Evolutionary conservation across 2,329 filamentous ascomycete genomes (phyloP).

Genomic region (Ophiostoma tasmaniense): DNA sequence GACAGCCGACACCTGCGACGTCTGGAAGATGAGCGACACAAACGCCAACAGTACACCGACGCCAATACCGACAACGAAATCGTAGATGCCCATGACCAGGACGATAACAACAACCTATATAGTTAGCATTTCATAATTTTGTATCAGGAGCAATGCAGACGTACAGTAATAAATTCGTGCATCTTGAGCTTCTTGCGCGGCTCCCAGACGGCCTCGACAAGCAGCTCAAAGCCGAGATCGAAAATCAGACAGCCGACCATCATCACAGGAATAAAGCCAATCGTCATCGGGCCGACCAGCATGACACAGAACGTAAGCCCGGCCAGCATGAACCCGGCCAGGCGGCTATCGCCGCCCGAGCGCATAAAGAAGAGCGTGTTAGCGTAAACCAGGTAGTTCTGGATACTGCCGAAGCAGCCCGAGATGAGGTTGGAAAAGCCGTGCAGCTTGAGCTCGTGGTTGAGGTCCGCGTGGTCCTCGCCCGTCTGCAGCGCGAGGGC

Average conservation of each 20-base stretch:
- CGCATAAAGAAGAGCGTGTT: constrained; percentile 96
- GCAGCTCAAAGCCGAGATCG: constrained; percentile 82
- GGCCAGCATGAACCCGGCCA: constrained; percentile 81
- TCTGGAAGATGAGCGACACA: constrained; percentile 82
- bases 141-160: neutral
- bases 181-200: constrained; percentile 81
- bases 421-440: constrained; percentile 89
- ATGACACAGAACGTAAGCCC: constrained; percentile 71
- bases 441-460: constrained; percentile 85
- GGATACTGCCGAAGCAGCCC: constrained; percentile 76
- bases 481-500: constrained; percentile 83
- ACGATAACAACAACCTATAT: constrained; percentile 59
- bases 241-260: constrained; percentile 95
- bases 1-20: constrained; percentile 80
- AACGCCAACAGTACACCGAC: constrained; percentile 89
- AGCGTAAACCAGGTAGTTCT: constrained; percentile 96
- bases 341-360: constrained; percentile 76
- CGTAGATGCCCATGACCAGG: constrained; percentile 90
- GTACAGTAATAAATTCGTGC: constrained; percentile 79
- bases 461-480: constrained; percentile 85
- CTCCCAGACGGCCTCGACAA: constrained; percentile 79
- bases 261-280: constrained; percentile 93
- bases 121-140: neutral
- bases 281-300: constrained; percentile 75
- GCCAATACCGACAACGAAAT: constrained; percentile 91